These are phyloP conservation scores for Mrakia frigida DNA, from an alignment of 768 basidiomycete species.

Conservation along the genomic window DNA sequence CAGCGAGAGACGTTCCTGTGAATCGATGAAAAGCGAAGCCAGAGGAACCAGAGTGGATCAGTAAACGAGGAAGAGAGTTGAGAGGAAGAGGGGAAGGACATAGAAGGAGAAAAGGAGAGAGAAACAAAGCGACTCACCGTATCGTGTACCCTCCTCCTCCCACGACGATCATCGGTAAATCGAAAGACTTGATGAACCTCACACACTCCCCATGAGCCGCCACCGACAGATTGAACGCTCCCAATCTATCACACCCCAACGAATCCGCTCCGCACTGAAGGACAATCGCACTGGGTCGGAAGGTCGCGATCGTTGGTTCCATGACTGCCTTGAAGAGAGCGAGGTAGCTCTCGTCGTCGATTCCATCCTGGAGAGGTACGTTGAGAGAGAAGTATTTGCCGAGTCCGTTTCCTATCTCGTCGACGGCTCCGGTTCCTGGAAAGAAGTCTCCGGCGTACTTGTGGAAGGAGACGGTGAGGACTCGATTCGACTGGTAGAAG, in stretches of 20 bases:
- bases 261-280: conserved; percentile 97
- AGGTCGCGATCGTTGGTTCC: conserved; percentile 83
- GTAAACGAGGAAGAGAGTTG: too few relatives aligned
- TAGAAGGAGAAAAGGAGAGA: neutral
- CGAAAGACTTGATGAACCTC: conserved; percentile 88
- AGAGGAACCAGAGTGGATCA: too few relatives aligned
- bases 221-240: conserved; percentile 95
- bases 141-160: conserved; percentile 97
- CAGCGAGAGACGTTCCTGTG: conserved; percentile 85
- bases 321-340: conserved; percentile 93
- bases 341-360: conserved; percentile 96
- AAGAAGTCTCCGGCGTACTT: conserved; percentile 99
- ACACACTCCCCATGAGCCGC: conserved; percentile 98
- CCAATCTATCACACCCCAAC: conserved; percentile 86
- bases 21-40: neutral
- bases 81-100: too few relatives aligned
- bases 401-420: conserved; percentile 73
- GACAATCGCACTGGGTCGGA: conserved; percentile 83
- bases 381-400: conserved; percentile 96
- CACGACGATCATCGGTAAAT: conserved; percentile 80
- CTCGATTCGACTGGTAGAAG: conserved; percentile 95
- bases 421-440: conserved; percentile 91
- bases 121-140: conserved; percentile 40
- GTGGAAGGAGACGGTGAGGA: conserved; percentile 98
- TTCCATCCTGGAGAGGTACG: conserved; percentile 88